Percentiles rank a stretch among this genome's conserved stretches.
Conservation (phyloP, 495 filamentous ascomycete species). For the Pyrenula aspistea region DNA sequence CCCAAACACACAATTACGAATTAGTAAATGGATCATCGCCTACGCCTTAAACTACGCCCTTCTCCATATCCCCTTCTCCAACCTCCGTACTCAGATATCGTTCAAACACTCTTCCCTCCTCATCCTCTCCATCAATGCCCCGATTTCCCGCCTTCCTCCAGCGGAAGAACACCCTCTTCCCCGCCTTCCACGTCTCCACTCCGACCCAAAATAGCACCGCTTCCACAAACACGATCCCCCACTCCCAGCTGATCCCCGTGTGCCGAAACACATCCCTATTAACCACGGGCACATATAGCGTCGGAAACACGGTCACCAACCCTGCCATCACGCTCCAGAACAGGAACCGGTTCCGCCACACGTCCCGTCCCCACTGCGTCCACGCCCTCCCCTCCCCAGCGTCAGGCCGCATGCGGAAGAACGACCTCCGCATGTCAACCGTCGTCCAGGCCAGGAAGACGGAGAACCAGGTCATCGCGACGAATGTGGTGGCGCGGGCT, state of each 20-base stretch:
- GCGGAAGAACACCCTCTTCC: slow-evolving; percentile 43
- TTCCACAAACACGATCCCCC: slow-evolving; percentile 50
- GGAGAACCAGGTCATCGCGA: slow-evolving; percentile 63
- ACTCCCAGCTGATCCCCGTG: slow-evolving; percentile 60
- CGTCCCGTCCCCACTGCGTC: slow-evolving; percentile 46
- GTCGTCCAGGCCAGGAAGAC: slow-evolving; percentile 67
- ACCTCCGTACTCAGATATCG: background rate
- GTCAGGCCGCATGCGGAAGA: slow-evolving; percentile 59
- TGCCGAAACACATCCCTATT: slow-evolving; percentile 62
- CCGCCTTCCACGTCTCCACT: slow-evolving; percentile 56
- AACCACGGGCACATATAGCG: slow-evolving; percentile 59
- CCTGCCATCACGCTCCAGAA: slow-evolving; percentile 58
- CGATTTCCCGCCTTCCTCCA: background rate
- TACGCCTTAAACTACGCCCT: background rate
- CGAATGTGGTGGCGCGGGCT: slow-evolving; percentile 59
- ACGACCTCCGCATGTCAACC: slow-evolving; percentile 52
- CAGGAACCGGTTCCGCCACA: slow-evolving; percentile 62
- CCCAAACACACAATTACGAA: too few species aligned
- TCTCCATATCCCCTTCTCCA: background rate
- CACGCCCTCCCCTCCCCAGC: slow-evolving; percentile 34
- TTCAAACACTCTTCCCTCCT: background rate
- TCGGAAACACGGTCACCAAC: slow-evolving; percentile 60
- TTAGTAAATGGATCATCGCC: too few species aligned
- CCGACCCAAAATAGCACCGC: slow-evolving; percentile 50
- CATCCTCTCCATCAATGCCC: background rate